phyloP scores from a whole-genome alignment of 1,284 basidiomycete species.

The Sanghuangporus sanghuang region DNA sequence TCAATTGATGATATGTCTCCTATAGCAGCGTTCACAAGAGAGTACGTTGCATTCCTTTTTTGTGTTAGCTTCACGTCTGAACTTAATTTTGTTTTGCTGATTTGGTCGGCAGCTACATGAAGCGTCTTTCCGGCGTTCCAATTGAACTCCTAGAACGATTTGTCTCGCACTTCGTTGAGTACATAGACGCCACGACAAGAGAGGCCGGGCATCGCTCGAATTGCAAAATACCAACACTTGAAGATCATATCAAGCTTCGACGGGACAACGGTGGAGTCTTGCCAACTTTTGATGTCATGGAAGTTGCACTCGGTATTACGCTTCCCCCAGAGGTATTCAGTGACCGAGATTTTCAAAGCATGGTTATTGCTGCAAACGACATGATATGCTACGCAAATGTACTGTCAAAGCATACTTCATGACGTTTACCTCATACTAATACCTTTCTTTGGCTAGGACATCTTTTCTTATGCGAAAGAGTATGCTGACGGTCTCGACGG shows the following conservation, averaged over 20 bases:
- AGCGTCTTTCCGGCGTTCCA: background rate
- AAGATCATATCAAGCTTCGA: conserved; percentile 30
- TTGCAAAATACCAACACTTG: conserved; percentile 28
- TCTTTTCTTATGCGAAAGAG: conserved; percentile 45
- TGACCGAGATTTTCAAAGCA: conserved; percentile 29
- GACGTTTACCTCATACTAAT: background rate
- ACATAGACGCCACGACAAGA: conserved; percentile 31
- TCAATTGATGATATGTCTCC: conserved; percentile 43
- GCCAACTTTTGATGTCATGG: conserved; percentile 35
- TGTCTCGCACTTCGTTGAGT: conserved; percentile 29
- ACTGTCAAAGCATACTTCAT: conserved; percentile 16
- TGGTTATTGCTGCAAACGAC: conserved; percentile 35
- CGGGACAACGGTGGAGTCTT: conserved; percentile 36
- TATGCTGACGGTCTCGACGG: conserved; percentile 58
- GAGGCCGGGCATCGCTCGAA: conserved; percentile 33
- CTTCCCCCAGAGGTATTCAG: conserved; percentile 35
- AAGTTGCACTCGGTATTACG: conserved; percentile 34
- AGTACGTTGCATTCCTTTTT: background rate
- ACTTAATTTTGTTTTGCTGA: background rate
- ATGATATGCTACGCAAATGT: conserved; percentile 41
- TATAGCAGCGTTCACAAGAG: conserved; percentile 24
- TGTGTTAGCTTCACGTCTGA: background rate
- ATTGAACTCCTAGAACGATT: conserved; percentile 25
- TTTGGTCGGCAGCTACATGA: background rate
- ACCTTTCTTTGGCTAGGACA: conserved; percentile 26